A percentile compares a stretch with the other conserved stretches of the same genome.
phyloP scores from a whole-genome alignment of 176 grass and related monocot species.

The Miscanthus lutarioriparius region DNA sequence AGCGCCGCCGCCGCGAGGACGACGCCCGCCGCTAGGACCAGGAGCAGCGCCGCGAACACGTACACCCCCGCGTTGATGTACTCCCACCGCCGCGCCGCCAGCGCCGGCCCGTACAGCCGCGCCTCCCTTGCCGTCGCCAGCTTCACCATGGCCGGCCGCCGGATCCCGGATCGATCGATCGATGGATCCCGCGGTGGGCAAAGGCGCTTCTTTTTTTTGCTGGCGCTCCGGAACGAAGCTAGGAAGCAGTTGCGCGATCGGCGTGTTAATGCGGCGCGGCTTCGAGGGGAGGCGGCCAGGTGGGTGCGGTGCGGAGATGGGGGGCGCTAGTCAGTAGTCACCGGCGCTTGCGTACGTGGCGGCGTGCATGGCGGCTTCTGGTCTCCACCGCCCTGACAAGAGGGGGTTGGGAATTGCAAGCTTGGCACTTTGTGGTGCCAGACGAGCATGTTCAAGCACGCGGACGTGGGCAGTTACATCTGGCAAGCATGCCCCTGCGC shows the following conservation, averaged over 20 bases:
- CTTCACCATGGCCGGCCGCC: constrained; percentile 62
- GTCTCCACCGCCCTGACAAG: background rate
- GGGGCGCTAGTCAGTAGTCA: background rate
- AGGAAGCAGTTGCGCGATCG: background rate
- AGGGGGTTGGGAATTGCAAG: background rate
- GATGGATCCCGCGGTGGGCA: too few relatives aligned
- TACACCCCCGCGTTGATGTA: constrained; percentile 74
- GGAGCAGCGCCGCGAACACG: constrained; percentile 60
- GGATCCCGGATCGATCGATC: background rate
- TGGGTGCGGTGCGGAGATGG: background rate
- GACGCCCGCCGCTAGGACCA: constrained; percentile 44
- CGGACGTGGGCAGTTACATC: background rate
- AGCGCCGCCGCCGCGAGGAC: constrained; percentile 9
- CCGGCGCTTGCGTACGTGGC: constrained; percentile 42
- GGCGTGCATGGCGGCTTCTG: constrained; percentile 47
- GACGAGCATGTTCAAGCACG: background rate
- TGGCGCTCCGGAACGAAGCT: background rate
- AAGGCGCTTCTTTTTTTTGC: background rate
- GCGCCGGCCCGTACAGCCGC: constrained; percentile 59
- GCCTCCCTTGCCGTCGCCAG: constrained; percentile 76
- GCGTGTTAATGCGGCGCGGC: background rate
- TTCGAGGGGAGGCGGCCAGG: background rate
- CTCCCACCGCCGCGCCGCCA: constrained; percentile 60
- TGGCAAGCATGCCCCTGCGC: constrained; percentile 8
- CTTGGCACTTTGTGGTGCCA: background rate